Evolutionary conservation across 768 basidiomycete species (phyloP).

Genomic region (Mycena chlorophos): DNA sequence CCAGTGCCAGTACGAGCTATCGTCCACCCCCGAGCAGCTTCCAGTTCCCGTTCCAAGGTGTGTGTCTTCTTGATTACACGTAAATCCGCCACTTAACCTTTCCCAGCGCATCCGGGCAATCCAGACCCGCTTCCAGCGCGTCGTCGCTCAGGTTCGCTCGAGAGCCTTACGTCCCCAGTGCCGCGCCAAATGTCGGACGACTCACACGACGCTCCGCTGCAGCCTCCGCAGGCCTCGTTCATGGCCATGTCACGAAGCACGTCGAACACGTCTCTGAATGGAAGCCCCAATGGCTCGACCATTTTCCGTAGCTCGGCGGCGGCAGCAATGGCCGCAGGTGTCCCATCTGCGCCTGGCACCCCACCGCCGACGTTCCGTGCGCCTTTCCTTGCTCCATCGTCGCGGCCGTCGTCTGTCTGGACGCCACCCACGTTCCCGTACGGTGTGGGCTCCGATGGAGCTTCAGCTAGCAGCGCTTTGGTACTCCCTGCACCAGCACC

Average conservation of each 20-base stretch:
- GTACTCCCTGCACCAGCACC: conserved; percentile 38
- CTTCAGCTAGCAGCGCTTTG: conserved; percentile 32
- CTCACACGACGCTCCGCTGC: conserved; percentile 28
- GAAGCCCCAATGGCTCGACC: conserved; percentile 26
- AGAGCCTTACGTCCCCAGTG: conserved; percentile 33
- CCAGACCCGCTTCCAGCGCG: conserved; percentile 50
- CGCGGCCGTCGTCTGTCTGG: conserved; percentile 67
- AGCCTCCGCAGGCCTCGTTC: conserved; percentile 52
- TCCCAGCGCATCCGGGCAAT: conserved; percentile 65
- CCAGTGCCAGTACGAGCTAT: conserved; percentile 10
- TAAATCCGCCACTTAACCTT: conserved; percentile 38
- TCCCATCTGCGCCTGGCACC: conserved; percentile 36
- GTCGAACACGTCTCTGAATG: conserved; percentile 27
- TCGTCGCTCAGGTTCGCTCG: conserved; percentile 44
- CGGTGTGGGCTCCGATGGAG: conserved; percentile 18
- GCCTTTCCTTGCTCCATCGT: conserved; percentile 70
- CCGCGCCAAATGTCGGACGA: conserved; percentile 21
- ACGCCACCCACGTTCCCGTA: conserved; percentile 50
- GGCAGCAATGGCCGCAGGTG: conserved; percentile 28
- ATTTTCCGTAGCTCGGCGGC: conserved; percentile 50
- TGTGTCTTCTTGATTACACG: not conserved
- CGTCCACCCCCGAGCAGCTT: conserved; percentile 45
- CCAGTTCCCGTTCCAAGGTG: conserved; percentile 41
- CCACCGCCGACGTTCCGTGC: conserved; percentile 56
- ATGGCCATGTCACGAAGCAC: conserved; percentile 33